Evolutionary conservation across 2,329 filamentous ascomycete species (phyloP), one percentile per base, ranked within the genome.

Genomic region (Daldinia sp.): DNA sequence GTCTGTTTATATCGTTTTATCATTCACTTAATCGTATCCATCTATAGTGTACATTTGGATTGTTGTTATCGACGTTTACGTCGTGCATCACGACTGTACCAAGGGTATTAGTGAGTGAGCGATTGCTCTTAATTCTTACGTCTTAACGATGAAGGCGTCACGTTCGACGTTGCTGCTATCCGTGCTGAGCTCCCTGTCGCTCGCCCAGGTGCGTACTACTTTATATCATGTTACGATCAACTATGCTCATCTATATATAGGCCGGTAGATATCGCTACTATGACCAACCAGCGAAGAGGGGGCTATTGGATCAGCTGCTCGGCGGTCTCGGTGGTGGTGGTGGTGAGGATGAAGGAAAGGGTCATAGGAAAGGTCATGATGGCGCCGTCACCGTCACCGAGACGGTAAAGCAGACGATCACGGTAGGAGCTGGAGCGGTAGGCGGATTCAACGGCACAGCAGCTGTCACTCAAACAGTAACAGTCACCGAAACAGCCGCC

Each of bases 361-460:
- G 63, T 10, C 58, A 68, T n/a, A n/a, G n/a, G n/a, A n/a, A n/a
- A 45, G 68, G 56, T 32, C 61, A 70, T 50, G n/a, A 64, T 57
- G 61, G 52, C 49, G 58, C 25, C 47, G 61, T 53, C 45, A 75
- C 72, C 1, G 73, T 76, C 29, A 77, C 75, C 49, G 72, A 74
- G 66, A 77, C 73, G 10, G 52, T 75, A 1, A 70, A 66, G 45
- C 70, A 77, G 63, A 80, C 77, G 27, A 70, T 79, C 15, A 79
- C 77, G 9, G 73, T 77, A 7, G 73, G 64, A 15, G 72, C 70
- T 10, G 70, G 61, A 15, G 73, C 59, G 1, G 64, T 52, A 9
- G 70, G 58, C 17, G 83, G 59, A 39, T 52, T 68, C 35, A 75
- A 74, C 37, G 63, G 54, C 49, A 72, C 70, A 17, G 69, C 66